These are phyloP conservation scores for Termitomyces sp. DNA, from an alignment of 768 basidiomycete genomes.

Conservation along the genomic window DNA sequence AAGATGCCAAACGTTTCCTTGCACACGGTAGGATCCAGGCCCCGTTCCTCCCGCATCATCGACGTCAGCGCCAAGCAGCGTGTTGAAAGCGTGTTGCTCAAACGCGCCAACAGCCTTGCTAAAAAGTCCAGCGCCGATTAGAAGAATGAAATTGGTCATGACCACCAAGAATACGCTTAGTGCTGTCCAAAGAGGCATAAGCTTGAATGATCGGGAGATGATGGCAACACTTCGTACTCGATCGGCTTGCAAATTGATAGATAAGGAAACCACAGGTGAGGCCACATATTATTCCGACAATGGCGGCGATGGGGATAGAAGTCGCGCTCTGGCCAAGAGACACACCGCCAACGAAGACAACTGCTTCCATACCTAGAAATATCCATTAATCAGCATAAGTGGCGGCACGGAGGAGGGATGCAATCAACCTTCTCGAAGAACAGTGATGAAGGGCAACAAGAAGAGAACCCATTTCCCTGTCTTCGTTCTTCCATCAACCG, in stretches of 20 bases:
- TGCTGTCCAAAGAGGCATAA: slow-evolving; percentile 31
- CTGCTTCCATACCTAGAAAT: slow-evolving; percentile 70
- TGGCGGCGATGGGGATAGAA: slow-evolving; percentile 87
- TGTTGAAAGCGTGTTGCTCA: slow-evolving; percentile 62
- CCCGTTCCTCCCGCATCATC: slow-evolving; percentile 69
- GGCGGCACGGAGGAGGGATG: not conserved
- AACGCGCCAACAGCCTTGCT: slow-evolving; percentile 72
- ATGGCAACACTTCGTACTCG: slow-evolving; percentile 38
- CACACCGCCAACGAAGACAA: slow-evolving; percentile 92
- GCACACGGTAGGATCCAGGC: slow-evolving; percentile 79
- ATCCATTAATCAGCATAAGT: not conserved
- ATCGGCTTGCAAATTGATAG: slow-evolving; percentile 74
- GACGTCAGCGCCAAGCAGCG: slow-evolving; percentile 65
- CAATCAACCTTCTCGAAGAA: slow-evolving; percentile 77
- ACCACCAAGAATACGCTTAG: slow-evolving; percentile 83
- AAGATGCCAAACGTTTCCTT: slow-evolving; percentile 85
- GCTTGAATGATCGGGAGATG: not conserved
- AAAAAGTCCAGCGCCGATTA: slow-evolving; percentile 94
- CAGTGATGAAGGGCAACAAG: slow-evolving; percentile 85
- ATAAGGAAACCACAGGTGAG: slow-evolving; percentile 69
- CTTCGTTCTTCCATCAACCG: slow-evolving; percentile 40
- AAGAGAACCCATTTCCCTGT: slow-evolving; percentile 86
- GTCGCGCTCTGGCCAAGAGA: slow-evolving; percentile 78
- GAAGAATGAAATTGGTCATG: slow-evolving; percentile 88
- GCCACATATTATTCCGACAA: slow-evolving; percentile 80